Base-by-base conservation (phyloP, 148 eudicot species). In the Rhododendron mucronatum region DNA sequence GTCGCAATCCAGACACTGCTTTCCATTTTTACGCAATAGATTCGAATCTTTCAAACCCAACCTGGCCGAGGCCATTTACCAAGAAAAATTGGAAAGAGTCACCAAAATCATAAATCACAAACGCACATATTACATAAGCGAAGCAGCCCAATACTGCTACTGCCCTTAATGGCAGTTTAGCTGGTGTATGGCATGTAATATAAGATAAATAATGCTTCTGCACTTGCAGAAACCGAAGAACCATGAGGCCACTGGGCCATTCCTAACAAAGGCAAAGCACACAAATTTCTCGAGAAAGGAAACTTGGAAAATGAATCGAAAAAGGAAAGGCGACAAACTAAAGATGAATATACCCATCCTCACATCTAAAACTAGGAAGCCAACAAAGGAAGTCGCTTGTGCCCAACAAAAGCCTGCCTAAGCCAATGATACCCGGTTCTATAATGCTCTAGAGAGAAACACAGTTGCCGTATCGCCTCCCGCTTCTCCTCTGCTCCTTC, bases 401-500 rank as follows among this genome's bases (percentile, higher is more conserved):
- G 91, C 82, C 84, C 93, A 0, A 84, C 81, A 81, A 92, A 90
- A 44, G 95, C 95, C 89, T 92, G 86, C 65, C 95, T 92, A 63
- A 96, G 93, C 82, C 84, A 88, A 28, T 91, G 90, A 75, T 95
- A 95, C 21, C 91, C 93, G 59, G 79, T 87, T 80, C 96, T 90
- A 59, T 96, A 96, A 84, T 95, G 95, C 87, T 96, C 98, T 48
- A 96, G 90, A 8, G 98, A 94, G 92, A 92, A 88, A 85, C 99
- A 96, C 79, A 96, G 88, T 86, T 96, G 99, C 86, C 98, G 84
- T 26, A 96, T 96, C 2, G 91, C 99, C 88, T 96, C 99, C 65
- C 98, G 85, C 74, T 96, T 96, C 83, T 90, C 95, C 87, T 96
- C 99, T 26, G 98, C 98, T 26, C 92, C 91, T 90, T 95, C 93